A percentile compares a stretch with the other conserved stretches of the same genome.
Evolutionary conservation across 805 yeast species (phyloP).

Genomic region (Monosporozyma unispora): DNA sequence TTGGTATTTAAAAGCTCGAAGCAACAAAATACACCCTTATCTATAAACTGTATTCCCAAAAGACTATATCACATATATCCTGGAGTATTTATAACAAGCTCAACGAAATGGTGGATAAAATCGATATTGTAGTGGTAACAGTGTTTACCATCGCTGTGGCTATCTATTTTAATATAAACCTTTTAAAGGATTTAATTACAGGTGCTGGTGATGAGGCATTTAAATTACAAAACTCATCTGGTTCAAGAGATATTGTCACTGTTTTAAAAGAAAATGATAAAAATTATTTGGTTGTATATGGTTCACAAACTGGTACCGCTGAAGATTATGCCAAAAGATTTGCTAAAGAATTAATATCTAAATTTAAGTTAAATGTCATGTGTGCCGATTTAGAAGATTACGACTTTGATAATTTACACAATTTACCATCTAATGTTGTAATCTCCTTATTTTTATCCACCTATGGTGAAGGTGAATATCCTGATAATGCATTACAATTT

Average conservation of each 20-base stretch:
- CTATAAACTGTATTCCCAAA: no score
- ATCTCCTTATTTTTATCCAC: slow-evolving; percentile 77
- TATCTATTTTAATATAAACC: slow-evolving; percentile 60
- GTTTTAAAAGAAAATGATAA: slow-evolving; percentile 54
- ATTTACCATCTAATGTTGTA: slow-evolving; percentile 48
- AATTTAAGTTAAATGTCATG: slow-evolving; percentile 75
- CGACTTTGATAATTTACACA: slow-evolving; percentile 69
- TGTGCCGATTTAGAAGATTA: slow-evolving; percentile 83
- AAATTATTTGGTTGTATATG: slow-evolving; percentile 72
- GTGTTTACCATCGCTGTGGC: slow-evolving; percentile 26
- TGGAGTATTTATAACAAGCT: no score
- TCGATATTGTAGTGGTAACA: background rate
- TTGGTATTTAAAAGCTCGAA: no score
- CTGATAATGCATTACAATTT: slow-evolving; percentile 81
- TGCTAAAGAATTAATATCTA: slow-evolving; percentile 76
- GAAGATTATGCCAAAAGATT: slow-evolving; percentile 92
- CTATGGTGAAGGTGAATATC: slow-evolving; percentile 97
- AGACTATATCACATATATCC: no score
- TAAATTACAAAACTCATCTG: slow-evolving; percentile 32
- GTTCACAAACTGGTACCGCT: slow-evolving; percentile 97
- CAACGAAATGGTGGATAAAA: background rate
- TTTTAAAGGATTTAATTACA: slow-evolving; percentile 15
- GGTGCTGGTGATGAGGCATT: slow-evolving; percentile 6
- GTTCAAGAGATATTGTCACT: slow-evolving; percentile 49
- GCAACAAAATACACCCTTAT: no score